These are phyloP conservation scores for Cordyceps tenuipes DNA, from an alignment of 2,329 filamentous ascomycete genomes.

Conservation along the genomic window DNA sequence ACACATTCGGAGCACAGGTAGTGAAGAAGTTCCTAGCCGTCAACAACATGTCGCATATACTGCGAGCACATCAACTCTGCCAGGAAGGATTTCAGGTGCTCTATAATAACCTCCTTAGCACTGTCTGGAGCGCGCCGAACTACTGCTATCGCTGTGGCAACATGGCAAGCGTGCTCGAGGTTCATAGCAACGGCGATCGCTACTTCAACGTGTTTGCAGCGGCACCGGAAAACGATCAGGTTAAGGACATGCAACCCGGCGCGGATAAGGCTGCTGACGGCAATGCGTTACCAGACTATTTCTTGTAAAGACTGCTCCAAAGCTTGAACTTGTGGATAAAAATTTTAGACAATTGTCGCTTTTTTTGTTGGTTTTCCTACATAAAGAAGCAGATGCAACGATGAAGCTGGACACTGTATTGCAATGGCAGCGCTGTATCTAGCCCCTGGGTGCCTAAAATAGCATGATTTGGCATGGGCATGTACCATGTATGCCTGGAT, in stretches of 20 bases:
- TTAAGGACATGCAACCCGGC: constrained; percentile 74
- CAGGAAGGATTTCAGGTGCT: constrained; percentile 97
- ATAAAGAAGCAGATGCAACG: neutral
- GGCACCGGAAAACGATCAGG: constrained; percentile 87
- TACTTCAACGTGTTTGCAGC: constrained; percentile 98
- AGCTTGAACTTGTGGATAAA: neutral
- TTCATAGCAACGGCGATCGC: constrained; percentile 83
- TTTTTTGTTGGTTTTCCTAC: neutral
- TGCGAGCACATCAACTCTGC: constrained; percentile 95
- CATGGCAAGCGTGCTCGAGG: constrained; percentile 92
- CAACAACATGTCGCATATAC: constrained; percentile 94
- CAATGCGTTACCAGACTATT: constrained; percentile 60
- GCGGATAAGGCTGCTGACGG: constrained; percentile 62
- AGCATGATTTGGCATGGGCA: neutral
- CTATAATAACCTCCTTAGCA: constrained; percentile 89
- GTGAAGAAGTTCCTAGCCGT: constrained; percentile 97
- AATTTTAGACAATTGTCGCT: neutral
- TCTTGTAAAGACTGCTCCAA: constrained; percentile 41
- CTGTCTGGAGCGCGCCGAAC: constrained; percentile 96
- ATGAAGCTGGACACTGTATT: neutral
- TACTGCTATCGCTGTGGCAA: constrained; percentile 96
- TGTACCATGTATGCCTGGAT: neutral
- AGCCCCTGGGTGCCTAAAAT: too few species aligned
- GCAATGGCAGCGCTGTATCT: neutral
- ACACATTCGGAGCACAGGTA: constrained; percentile 95